Base-by-base conservation (phyloP, 164 flowering plant genomes). In the Magnolia changhungtana region DNA sequence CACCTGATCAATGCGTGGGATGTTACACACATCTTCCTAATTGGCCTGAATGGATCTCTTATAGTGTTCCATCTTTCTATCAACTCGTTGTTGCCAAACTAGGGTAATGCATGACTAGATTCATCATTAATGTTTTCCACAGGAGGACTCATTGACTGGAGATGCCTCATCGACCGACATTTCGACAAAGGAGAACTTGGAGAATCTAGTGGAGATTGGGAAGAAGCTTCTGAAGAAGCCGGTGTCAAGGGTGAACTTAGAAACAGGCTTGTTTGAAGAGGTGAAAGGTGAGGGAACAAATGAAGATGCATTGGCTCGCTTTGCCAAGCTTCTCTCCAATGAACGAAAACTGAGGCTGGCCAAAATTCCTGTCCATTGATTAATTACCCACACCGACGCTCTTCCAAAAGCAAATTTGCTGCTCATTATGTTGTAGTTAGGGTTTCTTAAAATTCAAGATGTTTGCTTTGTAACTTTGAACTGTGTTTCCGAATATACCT, bases 81-180 rank as follows among this genome's bases (percentile, higher is more conserved):
- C 45, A 4, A 37, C 45, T 37, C 6, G 4, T 37, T 37, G 45
- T 37, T 37, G 45, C 45, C 4, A 37, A 37, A 37, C 4, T 37
- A 37, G 45, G 45, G 45, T 37, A 7, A 67, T 67, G 50, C 45
- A 67, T 8, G 52, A 61, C 14, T 18, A 49, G 0, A 0, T 13
- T 14, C 29, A 13, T 50, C 13, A 9, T 63, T 8, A n/a, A 50
- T 50, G 49, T 16, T 8, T 11, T 11, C 13, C 1, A 23, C 77
- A 89, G 89, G 90, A 85, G 45, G 91, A 87, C 58, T 72, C 75
- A 0, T 81, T 90, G 80, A 67, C 75, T 0, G 89, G 91, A 5
- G 77, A 76, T 45, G 83, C 81, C 8, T 49, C 89, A 16, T 80
- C 88, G 0, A 50, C 77, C 2, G 93, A 90, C 78, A 68, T 76